Percentiles rank a stretch among this genome's conserved stretches.
Evolutionary conservation across 2,329 filamentous ascomycete genomes (phyloP).

Genomic region (Botryotinia globosa): DNA sequence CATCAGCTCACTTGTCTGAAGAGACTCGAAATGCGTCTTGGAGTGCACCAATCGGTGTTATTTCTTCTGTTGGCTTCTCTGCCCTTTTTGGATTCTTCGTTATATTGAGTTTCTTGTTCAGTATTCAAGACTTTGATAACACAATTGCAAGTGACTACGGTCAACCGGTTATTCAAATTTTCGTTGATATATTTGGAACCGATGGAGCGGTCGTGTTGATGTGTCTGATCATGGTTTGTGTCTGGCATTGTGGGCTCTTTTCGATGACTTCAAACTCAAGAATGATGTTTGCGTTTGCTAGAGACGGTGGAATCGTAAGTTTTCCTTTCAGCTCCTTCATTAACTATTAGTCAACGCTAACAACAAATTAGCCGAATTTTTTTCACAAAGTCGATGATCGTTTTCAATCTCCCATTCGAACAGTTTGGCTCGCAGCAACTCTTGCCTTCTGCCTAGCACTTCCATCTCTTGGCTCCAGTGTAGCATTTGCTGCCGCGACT

Average conservation of each 20-base stretch:
- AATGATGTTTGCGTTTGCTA: conserved; percentile 59
- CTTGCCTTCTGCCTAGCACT: conserved; percentile 55
- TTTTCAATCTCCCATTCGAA: conserved; percentile 50
- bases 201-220: conserved; percentile 55
- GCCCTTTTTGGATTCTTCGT: conserved; percentile 58
- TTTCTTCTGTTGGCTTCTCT: conserved; percentile 55
- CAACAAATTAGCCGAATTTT: conserved; percentile 42
- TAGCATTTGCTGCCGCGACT: conserved; percentile 57
- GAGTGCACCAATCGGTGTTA: conserved; percentile 56
- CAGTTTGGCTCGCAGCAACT: conserved; percentile 54
- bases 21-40: conserved; percentile 56
- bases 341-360: not conserved
- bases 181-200: conserved; percentile 55
- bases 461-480: conserved; percentile 52
- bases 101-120: conserved; percentile 56
- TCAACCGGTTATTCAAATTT: conserved; percentile 57
- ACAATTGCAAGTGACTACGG: conserved; percentile 47
- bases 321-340: not conserved
- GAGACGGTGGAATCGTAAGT: conserved; percentile 51
- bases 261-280: conserved; percentile 55
- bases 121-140: conserved; percentile 53
- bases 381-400: conserved; percentile 52
- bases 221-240: conserved; percentile 54
- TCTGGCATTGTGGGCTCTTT: conserved; percentile 61
- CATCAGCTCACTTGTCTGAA: conserved; percentile 55